These are phyloP conservation scores for Eimeria acervulina DNA, from an alignment of 169 alveolate species.

Conservation along the genomic window DNA sequence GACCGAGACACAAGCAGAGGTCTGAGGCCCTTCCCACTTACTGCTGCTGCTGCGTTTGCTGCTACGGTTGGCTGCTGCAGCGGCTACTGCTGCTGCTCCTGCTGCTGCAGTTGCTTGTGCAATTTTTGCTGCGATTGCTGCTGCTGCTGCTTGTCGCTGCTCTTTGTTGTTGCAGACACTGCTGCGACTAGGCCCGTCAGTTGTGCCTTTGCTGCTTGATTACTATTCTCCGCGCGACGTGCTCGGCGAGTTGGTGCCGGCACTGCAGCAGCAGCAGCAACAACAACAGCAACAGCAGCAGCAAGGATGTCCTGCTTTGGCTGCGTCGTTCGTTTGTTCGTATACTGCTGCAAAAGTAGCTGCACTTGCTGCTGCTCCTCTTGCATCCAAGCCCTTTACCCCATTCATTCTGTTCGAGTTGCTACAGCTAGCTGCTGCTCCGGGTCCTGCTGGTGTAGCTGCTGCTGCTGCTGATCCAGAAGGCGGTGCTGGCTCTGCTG, in stretches of 20 bases:
- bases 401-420: slow-evolving; percentile 22
- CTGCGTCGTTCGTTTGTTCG: slow-evolving; percentile 19
- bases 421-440: slow-evolving; percentile 71
- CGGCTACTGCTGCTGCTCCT: not conserved
- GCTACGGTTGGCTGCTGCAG: slow-evolving; percentile 8
- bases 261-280: slow-evolving; percentile 47
- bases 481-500: too few species aligned
- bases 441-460: too few species aligned
- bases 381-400: slow-evolving; percentile 20
- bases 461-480: too few species aligned
- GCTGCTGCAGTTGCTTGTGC: not conserved
- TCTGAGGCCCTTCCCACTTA: not conserved
- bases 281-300: slow-evolving; percentile 28
- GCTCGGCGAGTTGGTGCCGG: slow-evolving; percentile 46
- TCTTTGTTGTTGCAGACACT: slow-evolving; percentile 60
- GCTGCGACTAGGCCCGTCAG: slow-evolving; percentile 23
- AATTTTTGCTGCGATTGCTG: not conserved
- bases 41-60: slow-evolving; percentile 23
- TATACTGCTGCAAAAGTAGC: slow-evolving; percentile 49
- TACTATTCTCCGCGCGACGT: slow-evolving; percentile 44
- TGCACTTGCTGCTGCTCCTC: slow-evolving; percentile 33
- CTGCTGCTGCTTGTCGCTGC: not conserved
- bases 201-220: slow-evolving; percentile 58
- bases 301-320: slow-evolving; percentile 10
- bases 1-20: slow-evolving; percentile 38